Base-by-base conservation (phyloP, 148 eudicot species). In the Limonium bicolor region DNA sequence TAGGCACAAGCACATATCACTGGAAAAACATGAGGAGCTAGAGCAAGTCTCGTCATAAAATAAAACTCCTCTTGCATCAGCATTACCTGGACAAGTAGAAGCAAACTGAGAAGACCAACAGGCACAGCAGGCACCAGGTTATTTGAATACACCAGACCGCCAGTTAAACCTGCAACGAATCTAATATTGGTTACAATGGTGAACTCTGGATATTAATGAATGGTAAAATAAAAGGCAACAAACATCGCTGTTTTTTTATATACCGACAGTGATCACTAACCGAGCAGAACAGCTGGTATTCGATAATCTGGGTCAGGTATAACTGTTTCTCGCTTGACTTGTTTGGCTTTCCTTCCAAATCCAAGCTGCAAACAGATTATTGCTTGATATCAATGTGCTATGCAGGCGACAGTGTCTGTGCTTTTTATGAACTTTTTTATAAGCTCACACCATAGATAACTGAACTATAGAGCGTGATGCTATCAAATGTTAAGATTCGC, bases 281-380 rank as follows among this genome's bases (percentile, higher is more conserved):
- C 88, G 12, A 85, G 81, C 32, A 84, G 69, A 21, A 81, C 88
- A 22, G 80, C 48, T 7, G 95, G 95, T 38, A 90, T 84, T 26
- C 93, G 67, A 51, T 80, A 90, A 64, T 90, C 95, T 12, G 99
- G 95, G 41, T 80, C 95, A 0, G 93, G 93, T 55, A 90, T 56
- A 7, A 78, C 62, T 32, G 94, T 76, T 54, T 81, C 88, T 54
- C 71, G 69, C 77, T 69, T 67, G 13, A 62, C 70, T 55, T n/a
- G n/a, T n/a, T 82, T 71, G 31, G 67, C 54, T 58, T 65, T 71
- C 67, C 69, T 69, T 32, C 87, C 85, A 38, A 84, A 53, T 32
- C 87, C 85, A 38, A 84, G 55, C 87, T 80, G 71, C 60, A 50
- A 65, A 51, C 40, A n/a, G n/a, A n/a, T n/a, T n/a, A n/a, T n/a